Evolutionary conservation across 148 eudicot genomes (phyloP), one percentile per base, ranked within the genome.

Genomic region (Arbutus unedo): DNA sequence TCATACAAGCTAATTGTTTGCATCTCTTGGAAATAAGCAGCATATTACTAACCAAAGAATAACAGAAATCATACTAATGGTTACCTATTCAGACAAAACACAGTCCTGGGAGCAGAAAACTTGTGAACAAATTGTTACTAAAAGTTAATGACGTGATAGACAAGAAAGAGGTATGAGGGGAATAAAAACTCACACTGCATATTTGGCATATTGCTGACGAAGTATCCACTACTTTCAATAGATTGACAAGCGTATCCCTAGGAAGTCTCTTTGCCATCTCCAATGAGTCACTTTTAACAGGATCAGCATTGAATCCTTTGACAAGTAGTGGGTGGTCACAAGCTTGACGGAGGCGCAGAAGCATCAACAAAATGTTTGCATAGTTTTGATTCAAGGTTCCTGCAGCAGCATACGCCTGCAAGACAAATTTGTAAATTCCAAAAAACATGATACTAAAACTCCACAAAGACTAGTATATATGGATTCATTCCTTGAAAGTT

Each of bases 271-370:
- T 91, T 74, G 93, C 95, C 86, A 89, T 90, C 75, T 91, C 84
- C 59, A 85, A 48, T 21, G 93, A 87, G 81, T 85, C 87, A 83
- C 85, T 91, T 80, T 91, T 87, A 83, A 88, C 93, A 81, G 93
- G 85, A 21, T 86, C 88, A 10, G 91, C 86, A 87, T 71, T 84
- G 62, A 88, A 89, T 76, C 93, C 95, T 88, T 91, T 93, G n/a
- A 93, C 99, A 81, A 96, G 97, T 77, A 90, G 86, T 19, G 99
- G 99, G 88, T 96, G 99, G 89, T 94, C 99, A 92, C 98, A 96
- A 85, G 98, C 98, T 81, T 94, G 99, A 60, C 98, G 97, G 83
- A 96, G 98, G 66, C 99, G 97, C 87, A 96, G 87, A 87, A 96
- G 96, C 98, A 96, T 86, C 91, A 96, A 83, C 59, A 96, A 88